Evolutionary conservation across 2,329 filamentous ascomycete species (phyloP), one percentile per base, ranked within the genome.

Genomic region (Diaporthe ampelina): DNA sequence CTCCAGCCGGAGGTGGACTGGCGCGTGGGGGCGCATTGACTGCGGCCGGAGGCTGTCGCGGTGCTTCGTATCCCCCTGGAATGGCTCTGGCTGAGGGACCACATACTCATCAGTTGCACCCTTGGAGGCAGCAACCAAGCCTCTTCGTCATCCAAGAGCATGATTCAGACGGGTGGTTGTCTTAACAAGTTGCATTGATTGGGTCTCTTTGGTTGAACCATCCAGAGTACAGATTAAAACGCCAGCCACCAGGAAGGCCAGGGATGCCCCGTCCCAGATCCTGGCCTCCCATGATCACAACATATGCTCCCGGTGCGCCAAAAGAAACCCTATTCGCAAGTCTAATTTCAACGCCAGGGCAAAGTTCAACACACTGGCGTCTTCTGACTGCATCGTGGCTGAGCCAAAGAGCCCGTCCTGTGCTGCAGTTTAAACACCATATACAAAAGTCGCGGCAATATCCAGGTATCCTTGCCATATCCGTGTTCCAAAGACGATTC

Each of bases 381-480:
- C n/a, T 26, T 29, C 9, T 19, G 32, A 54, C 19, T 17, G 48
- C 45, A 52, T 6, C n/a, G n/a, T 5, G 32, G n/a, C 32, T 26
- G n/a, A 68, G 54, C 52, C n/a, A 48, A 40, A 71, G 35, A 63
- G 13, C 54, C 45, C 45, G 13, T 63, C 32, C 24, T 15, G 63
- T 68, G 48, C 45, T 24, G 48, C 19, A 52, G 37, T 45, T 29
- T 32, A 57, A 35, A 50, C n/a, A 37, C 19, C 32, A 43, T 63
- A 45, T 61, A 59, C 26, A 58, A 29, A 52, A n/a, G 7, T 32
- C 45, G 24, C 40, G 24, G 57, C 70, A 43, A 29, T 45, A 35
- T 72, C 70, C 57, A 63, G 70, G 57, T 56, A 72, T 63, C 48
- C 69, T 24, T 56, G 45, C 63, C 48, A 26, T 19, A 21, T 40